These are phyloP conservation scores for Fusarium oxysporum DNA, from an alignment of 2,329 filamentous ascomycete genomes.

Conservation along the genomic window DNA sequence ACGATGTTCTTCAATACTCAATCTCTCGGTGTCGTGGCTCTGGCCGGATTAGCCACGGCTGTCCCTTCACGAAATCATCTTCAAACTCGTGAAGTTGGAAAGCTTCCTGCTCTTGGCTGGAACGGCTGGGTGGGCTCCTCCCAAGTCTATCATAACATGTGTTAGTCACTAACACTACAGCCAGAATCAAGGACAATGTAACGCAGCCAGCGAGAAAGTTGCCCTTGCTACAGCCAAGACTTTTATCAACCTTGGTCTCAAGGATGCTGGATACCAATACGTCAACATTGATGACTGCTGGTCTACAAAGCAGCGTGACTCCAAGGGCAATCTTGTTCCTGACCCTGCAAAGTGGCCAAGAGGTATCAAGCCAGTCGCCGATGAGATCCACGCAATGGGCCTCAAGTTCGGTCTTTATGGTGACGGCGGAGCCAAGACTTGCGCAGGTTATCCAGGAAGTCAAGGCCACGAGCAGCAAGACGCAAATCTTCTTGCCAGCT, in stretches of 20 bases:
- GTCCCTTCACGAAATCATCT: constrained; percentile 10
- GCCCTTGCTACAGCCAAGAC: constrained; percentile 23
- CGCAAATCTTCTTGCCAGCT: constrained; percentile 18
- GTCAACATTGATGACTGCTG: constrained; percentile 32
- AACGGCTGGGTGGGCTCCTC: constrained; percentile 16
- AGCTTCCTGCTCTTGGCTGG: constrained; percentile 25
- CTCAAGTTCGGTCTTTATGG: constrained; percentile 28
- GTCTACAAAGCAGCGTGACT: constrained; percentile 22
- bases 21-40: constrained; percentile 19
- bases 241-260: constrained; percentile 15
- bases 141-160: rapidly evolving
- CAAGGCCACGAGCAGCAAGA: constrained; percentile 24
- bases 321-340: constrained; percentile 17
- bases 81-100: constrained; percentile 10
- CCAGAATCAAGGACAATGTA: constrained; percentile 26
- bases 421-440: constrained; percentile 15
- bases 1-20: constrained; percentile 18
- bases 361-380: constrained; percentile 22
- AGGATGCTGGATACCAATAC: constrained; percentile 23
- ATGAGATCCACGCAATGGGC: constrained; percentile 26
- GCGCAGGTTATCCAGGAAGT: constrained; percentile 22
- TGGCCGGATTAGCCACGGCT: constrained; percentile 9
- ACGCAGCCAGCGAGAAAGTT: constrained; percentile 24
- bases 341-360: constrained; percentile 25
- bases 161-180: not conserved